Evolutionary conservation across 306 rosid genomes (phyloP).

Genomic region (Dryas drummondii): DNA sequence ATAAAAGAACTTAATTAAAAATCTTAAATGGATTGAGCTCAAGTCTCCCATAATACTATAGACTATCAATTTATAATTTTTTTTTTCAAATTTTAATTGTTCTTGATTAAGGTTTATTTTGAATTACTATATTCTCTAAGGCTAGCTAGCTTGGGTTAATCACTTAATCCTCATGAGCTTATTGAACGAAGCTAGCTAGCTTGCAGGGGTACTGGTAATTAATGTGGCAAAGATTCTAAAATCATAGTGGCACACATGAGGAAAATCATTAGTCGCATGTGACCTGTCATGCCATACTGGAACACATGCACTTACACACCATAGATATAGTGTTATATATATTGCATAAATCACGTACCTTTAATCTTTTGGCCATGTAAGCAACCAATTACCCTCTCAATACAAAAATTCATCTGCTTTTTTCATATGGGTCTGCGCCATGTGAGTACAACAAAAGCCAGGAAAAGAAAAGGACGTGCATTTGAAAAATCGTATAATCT

Average conservation of each 20-base stretch:
- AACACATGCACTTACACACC: slow-evolving; percentile 24
- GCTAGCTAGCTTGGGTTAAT: too few relatives aligned
- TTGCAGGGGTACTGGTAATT: too few relatives aligned
- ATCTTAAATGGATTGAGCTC: too few relatives aligned
- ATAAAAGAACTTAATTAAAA: too few relatives aligned
- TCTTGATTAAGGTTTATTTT: too few relatives aligned
- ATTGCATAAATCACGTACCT: not conserved
- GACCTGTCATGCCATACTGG: slow-evolving; percentile 39
- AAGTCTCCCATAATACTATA: too few relatives aligned
- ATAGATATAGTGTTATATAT: slow-evolving; percentile 23
- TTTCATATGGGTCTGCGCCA: slow-evolving; percentile 36
- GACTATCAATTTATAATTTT: too few relatives aligned
- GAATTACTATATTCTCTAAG: too few relatives aligned
- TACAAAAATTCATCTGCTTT: slow-evolving; percentile 2
- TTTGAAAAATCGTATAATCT: slow-evolving; percentile 25
- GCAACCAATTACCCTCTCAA: slow-evolving; percentile 7
- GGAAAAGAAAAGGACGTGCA: slow-evolving; percentile 56
- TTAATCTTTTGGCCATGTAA: slow-evolving; percentile 21
- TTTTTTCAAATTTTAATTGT: too few relatives aligned
- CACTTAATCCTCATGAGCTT: too few relatives aligned
- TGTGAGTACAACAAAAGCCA: slow-evolving; percentile 59
- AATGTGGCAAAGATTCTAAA: too few relatives aligned
- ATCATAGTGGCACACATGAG: slow-evolving; percentile 24
- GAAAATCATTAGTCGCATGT: slow-evolving; percentile 53
- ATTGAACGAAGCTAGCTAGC: too few relatives aligned